Percentiles rank a stretch among this genome's conserved stretches.
Conservation (phyloP, 2,329 filamentous ascomycete species). For the Aspergillus eucalypticola region DNA sequence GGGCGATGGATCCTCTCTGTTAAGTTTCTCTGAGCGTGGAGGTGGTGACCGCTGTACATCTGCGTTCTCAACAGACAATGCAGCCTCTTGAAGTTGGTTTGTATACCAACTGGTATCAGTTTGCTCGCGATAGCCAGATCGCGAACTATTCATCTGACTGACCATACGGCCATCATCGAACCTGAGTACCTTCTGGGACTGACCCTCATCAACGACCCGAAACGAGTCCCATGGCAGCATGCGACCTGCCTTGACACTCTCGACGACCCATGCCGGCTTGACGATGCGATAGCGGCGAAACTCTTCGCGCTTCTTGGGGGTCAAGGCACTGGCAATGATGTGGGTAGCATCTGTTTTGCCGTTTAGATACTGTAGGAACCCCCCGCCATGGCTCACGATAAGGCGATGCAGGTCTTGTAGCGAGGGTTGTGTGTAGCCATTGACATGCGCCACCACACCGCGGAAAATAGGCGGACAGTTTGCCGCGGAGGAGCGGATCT, state of each 20-base stretch:
- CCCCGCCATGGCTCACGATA: conserved; percentile 90
- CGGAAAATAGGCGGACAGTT: conserved; percentile 85
- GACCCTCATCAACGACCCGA: conserved; percentile 79
- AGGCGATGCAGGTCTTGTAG: conserved; percentile 83
- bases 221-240: conserved; percentile 85
- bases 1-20: conserved; percentile 24
- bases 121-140: conserved; percentile 74
- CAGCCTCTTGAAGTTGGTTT: conserved; percentile 59
- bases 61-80: conserved; percentile 32
- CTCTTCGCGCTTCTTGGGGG: conserved; percentile 89
- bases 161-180: conserved; percentile 65
- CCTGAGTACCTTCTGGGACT: conserved; percentile 74
- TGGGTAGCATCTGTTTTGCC: conserved; percentile 94
- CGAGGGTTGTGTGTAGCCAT: conserved; percentile 93
- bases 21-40: neutral
- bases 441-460: conserved; percentile 86
- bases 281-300: conserved; percentile 87
- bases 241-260: conserved; percentile 79
- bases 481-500: conserved; percentile 68
- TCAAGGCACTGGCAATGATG: conserved; percentile 86
- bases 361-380: conserved; percentile 91
- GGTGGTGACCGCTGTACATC: conserved; percentile 18
- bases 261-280: conserved; percentile 90
- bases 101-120: conserved; percentile 82
- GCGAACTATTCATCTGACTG: conserved; percentile 63